phyloP scores from a whole-genome alignment of 305 asterid species.

The Fraxinus angustifolia region DNA sequence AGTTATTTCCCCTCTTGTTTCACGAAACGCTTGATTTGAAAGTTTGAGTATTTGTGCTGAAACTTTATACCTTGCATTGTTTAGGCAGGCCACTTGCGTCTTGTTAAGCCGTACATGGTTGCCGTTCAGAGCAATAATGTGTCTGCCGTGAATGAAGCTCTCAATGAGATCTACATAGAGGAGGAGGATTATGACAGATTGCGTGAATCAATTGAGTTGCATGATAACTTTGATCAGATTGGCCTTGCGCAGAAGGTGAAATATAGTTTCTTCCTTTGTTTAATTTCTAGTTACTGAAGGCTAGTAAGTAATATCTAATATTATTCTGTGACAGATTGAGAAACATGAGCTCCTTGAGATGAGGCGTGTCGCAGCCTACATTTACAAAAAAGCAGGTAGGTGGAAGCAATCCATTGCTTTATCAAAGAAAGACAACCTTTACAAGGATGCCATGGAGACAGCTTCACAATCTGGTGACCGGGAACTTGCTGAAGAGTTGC shows the following conservation, averaged over 20 bases:
- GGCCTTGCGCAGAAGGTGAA: conserved; percentile 97
- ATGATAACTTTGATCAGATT: conserved; percentile 94
- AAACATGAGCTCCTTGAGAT: conserved; percentile 99
- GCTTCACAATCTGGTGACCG: conserved; percentile 99
- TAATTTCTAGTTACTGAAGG: conserved; percentile 12
- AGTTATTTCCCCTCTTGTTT: background rate
- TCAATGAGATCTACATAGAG: conserved; percentile 91
- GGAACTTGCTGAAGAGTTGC: conserved; percentile 98
- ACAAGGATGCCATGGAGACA: conserved; percentile 99
- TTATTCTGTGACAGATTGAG: conserved; percentile 67
- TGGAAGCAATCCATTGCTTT: conserved; percentile 97
- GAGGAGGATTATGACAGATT: conserved; percentile 97
- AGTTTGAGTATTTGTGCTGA: conserved; percentile 18
- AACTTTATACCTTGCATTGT: conserved; percentile 21
- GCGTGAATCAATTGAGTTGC: conserved; percentile 90
- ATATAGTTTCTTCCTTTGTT: conserved; percentile 16
- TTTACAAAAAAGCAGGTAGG: conserved; percentile 99
- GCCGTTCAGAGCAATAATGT: conserved; percentile 99
- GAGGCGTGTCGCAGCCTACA: conserved; percentile 99
- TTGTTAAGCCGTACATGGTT: conserved; percentile 97
- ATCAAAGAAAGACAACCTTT: conserved; percentile 93
- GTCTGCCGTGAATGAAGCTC: conserved; percentile 96
- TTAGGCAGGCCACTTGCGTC: conserved; percentile 93
- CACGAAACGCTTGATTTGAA: conserved; percentile 11
- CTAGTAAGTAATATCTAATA: conserved; percentile 6